Percentiles rank a stretch among this genome's conserved stretches.
phyloP scores from a whole-genome alignment of 2,329 filamentous ascomycete species.

The Exophiala calicioides region DNA sequence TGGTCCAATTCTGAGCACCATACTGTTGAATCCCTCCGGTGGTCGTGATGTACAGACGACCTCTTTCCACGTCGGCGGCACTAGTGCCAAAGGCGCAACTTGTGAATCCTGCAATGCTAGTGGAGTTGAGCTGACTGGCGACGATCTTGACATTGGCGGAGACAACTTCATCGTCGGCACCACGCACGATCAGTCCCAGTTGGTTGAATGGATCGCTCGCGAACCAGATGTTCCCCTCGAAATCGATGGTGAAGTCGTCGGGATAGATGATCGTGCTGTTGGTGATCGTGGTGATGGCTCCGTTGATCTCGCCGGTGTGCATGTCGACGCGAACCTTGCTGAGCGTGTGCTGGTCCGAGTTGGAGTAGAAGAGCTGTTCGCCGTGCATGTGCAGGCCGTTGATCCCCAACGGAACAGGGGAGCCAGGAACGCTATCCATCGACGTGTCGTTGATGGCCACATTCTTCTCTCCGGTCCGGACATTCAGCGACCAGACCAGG shows the following conservation, averaged over 20 bases:
- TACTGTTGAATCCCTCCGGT: neutral
- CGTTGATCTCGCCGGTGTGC: conserved; percentile 12
- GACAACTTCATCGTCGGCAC: neutral
- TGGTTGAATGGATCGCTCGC: neutral
- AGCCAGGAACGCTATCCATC: conserved; percentile 15
- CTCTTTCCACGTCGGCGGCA: neutral
- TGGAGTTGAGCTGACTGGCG: too few species aligned
- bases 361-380: conserved; percentile 32
- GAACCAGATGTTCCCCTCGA: neutral
- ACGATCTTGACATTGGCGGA: neutral
- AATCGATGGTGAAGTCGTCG: neutral
- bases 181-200: neutral
- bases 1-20: neutral
- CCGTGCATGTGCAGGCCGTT: conserved; percentile 31
- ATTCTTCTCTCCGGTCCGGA: conserved; percentile 10
- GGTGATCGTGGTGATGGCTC: conserved; percentile 7
- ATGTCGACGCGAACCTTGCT: conserved; percentile 17
- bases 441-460: conserved; percentile 17
- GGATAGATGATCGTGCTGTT: neutral
- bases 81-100: neutral
- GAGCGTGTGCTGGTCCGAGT: conserved; percentile 21
- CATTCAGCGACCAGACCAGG: conserved; percentile 22
- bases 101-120: neutral
- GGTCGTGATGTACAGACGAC: neutral
- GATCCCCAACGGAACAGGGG: conserved; percentile 28